phyloP scores from a whole-genome alignment of 2,329 filamentous ascomycete genomes.

The Huntiella omanensis region DNA sequence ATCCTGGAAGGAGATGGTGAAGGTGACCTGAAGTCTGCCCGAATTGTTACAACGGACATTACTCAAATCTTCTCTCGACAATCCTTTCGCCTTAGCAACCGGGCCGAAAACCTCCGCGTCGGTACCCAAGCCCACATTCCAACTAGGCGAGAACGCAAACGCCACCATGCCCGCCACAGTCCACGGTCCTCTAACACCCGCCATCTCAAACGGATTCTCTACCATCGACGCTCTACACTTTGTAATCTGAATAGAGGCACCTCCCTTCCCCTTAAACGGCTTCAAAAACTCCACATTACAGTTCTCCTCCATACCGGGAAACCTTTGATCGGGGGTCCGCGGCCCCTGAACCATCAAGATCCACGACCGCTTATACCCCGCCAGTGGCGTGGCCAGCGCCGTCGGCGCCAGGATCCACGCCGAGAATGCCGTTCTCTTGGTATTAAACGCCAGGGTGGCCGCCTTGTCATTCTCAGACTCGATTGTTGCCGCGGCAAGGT shows the following conservation, averaged over 20 bases:
- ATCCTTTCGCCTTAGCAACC: background rate
- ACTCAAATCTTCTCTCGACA: background rate
- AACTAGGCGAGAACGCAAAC: constrained; percentile 6
- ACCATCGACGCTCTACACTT: background rate
- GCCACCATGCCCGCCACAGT: constrained; percentile 1
- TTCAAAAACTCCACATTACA: constrained; percentile 1
- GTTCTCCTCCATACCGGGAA: constrained; percentile 7
- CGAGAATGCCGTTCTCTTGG: background rate
- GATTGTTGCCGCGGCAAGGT: constrained; percentile 7
- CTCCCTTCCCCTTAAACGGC: background rate
- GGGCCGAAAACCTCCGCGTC: constrained; percentile 1
- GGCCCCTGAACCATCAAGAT: constrained; percentile 9
- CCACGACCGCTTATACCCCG: constrained; percentile 8
- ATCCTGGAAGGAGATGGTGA: constrained; percentile 4
- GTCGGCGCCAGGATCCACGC: constrained; percentile 11
- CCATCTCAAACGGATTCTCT: constrained; percentile 10
- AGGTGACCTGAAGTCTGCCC: background rate
- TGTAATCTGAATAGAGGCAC: background rate
- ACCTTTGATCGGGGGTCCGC: background rate
- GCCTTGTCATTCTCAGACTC: constrained; percentile 10
- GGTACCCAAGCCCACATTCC: background rate
- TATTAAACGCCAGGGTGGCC: constrained; percentile 8
- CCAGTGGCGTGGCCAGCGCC: background rate
- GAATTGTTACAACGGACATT: background rate
- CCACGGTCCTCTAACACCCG: background rate